Conservation (phyloP, 257 asterid genomes). For the Gardenia jasminoides region DNA sequence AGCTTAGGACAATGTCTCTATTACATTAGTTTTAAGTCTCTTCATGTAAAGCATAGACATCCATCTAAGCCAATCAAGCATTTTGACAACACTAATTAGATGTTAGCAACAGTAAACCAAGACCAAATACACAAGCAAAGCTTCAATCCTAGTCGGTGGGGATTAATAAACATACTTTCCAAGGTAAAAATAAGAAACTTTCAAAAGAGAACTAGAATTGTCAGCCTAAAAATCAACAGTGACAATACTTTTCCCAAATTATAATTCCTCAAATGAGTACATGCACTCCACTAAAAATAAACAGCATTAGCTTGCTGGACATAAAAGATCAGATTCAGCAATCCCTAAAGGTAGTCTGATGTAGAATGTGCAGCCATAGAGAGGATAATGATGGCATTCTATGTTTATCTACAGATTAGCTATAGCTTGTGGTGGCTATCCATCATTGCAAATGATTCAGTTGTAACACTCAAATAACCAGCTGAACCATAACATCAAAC, state of each 20-base stretch:
- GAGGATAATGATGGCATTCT: conserved; percentile 3
- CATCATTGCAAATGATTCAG: neutral
- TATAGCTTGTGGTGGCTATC: neutral
- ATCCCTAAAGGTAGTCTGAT: neutral
- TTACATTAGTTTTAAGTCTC: neutral
- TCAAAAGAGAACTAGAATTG: neutral
- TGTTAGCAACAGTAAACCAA: neutral
- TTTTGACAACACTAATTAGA: neutral
- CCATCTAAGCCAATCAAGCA: neutral
- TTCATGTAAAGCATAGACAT: neutral
- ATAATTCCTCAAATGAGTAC: neutral
- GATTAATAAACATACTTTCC: neutral
- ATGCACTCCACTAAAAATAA: too few species aligned
- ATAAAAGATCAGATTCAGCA: neutral
- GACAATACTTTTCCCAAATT: too few species aligned
- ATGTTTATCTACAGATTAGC: neutral
- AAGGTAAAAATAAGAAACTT: neutral
- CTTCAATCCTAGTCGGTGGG: neutral
- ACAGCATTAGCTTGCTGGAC: neutral
- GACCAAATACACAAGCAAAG: neutral
- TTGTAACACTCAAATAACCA: neutral
- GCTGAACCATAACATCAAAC: neutral
- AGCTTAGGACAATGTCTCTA: neutral
- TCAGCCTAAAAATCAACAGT: neutral
- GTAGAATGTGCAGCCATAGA: neutral